Evolutionary conservation across 2,329 filamentous ascomycete species (phyloP).

Genomic region (Apiospora phragmitis): DNA sequence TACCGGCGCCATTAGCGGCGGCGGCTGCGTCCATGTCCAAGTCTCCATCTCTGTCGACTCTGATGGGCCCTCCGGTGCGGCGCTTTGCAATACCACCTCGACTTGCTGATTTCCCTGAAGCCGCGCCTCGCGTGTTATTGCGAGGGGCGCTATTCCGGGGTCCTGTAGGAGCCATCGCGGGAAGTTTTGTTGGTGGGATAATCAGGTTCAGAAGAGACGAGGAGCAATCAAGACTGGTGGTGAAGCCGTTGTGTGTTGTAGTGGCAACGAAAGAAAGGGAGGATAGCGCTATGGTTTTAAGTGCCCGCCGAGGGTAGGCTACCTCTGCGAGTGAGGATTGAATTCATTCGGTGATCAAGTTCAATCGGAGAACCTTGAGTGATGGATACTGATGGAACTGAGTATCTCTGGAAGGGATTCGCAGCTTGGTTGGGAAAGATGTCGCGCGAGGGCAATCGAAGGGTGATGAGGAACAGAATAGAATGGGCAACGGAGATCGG

Average conservation of each 20-base stretch:
- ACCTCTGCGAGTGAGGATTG: conserved; percentile 1
- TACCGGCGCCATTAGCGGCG: conserved; percentile 30
- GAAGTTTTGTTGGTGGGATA: conserved; percentile 4
- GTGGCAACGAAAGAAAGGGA: neutral
- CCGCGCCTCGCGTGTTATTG: conserved; percentile 17
- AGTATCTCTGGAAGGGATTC: neutral
- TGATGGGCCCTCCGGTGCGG: conserved; percentile 35
- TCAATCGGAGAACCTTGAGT: neutral
- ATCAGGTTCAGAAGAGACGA: too few species aligned
- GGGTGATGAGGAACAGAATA: neutral
- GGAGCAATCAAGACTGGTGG: neutral
- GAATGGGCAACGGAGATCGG: neutral
- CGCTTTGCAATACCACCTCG: conserved; percentile 54
- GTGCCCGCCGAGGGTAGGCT: neutral
- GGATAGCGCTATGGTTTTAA: neutral
- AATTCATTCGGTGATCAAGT: conserved; percentile 5
- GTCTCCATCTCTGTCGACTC: conserved; percentile 57
- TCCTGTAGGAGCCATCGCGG: conserved; percentile 21
- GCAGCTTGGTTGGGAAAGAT: neutral
- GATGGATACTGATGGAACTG: neutral
- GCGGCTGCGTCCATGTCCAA: conserved; percentile 56
- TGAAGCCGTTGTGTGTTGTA: neutral
- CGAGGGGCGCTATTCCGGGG: conserved; percentile 20
- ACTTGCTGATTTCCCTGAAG: conserved; percentile 15
- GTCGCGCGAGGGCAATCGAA: neutral